A percentile compares a stretch with the other conserved stretches of the same genome.
These are phyloP conservation scores for Patellifolia procumbens DNA, from an alignment of 179 eudicot genomes.

Conservation along the genomic window DNA sequence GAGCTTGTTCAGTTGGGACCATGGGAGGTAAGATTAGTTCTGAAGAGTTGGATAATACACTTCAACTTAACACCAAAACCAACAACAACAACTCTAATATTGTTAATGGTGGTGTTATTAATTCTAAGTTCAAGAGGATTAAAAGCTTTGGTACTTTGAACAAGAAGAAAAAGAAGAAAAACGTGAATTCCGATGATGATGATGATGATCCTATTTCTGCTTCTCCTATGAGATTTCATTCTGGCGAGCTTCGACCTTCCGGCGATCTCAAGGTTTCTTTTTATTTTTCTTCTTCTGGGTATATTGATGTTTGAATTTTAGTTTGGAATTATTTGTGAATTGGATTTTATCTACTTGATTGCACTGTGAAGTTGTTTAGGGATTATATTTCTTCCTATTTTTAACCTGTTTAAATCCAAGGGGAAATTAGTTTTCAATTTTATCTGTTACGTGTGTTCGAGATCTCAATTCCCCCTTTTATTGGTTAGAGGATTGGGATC, in stretches of 20 bases:
- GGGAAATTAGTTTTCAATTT: neutral
- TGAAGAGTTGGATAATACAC: conserved; percentile 27
- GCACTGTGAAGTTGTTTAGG: neutral
- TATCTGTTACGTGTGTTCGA: too few relatives aligned
- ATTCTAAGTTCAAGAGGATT: conserved; percentile 23
- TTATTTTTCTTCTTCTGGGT: neutral
- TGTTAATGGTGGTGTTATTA: conserved; percentile 3
- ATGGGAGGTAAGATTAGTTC: conserved; percentile 32
- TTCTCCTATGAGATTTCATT: conserved; percentile 31
- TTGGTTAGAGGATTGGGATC: too few relatives aligned
- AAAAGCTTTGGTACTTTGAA: conserved; percentile 34
- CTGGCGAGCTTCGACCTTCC: conserved; percentile 30
- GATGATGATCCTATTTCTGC: conserved; percentile 14
- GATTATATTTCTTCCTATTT: neutral
- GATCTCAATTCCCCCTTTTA: too few relatives aligned
- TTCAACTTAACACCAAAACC: neutral
- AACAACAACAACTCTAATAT: neutral
- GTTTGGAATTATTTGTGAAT: neutral
- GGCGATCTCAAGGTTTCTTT: conserved; percentile 28
- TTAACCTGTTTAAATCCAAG: neutral
- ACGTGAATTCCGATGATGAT: too few relatives aligned
- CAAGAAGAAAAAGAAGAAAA: conserved; percentile 22
- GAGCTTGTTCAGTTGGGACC: conserved; percentile 35
- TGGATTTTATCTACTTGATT: neutral
- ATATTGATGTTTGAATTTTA: conserved; percentile 3